A percentile compares a stretch with the other conserved stretches of the same genome.
These are phyloP conservation scores for Dissophora ornata DNA, from an alignment of 192 early-diverging fungal genomes.

Conservation along the genomic window DNA sequence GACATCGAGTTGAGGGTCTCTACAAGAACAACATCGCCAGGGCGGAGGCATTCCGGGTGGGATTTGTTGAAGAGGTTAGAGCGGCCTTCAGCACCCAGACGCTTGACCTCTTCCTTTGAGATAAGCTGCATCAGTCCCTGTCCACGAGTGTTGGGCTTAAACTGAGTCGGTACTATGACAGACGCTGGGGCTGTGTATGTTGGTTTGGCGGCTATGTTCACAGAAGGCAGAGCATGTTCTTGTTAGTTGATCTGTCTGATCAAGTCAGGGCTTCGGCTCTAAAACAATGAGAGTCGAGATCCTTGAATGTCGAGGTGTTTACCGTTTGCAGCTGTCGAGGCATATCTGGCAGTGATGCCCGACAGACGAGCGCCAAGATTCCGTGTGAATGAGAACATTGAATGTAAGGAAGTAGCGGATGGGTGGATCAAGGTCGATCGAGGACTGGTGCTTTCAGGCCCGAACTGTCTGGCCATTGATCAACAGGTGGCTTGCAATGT, in stretches of 20 bases:
- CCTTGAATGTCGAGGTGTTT: background rate
- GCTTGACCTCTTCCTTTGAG: slow-evolving; percentile 68
- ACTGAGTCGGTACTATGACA: slow-evolving; percentile 54
- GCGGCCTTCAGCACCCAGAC: slow-evolving; percentile 67
- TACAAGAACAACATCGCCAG: slow-evolving; percentile 75
- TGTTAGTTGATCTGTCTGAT: slow-evolving; percentile 4
- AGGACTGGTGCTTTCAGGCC: background rate
- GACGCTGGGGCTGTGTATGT: slow-evolving; percentile 55
- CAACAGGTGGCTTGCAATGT: slow-evolving; percentile 35
- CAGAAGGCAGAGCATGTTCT: background rate
- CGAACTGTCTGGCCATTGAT: background rate
- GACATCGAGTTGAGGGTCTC: slow-evolving; percentile 71
- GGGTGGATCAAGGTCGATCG: background rate
- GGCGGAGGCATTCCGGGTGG: slow-evolving; percentile 64
- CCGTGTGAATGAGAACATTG: slow-evolving; percentile 50
- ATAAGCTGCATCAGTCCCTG: slow-evolving; percentile 77
- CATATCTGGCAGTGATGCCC: slow-evolving; percentile 35
- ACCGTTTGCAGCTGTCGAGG: slow-evolving; percentile 52
- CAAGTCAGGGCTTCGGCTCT: too few species aligned
- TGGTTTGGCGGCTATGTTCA: slow-evolving; percentile 35
- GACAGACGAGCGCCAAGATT: slow-evolving; percentile 41
- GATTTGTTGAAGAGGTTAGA: slow-evolving; percentile 71
- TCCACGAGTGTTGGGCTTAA: slow-evolving; percentile 58
- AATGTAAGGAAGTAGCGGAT: background rate
- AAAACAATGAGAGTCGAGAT: background rate